phyloP scores from a whole-genome alignment of 306 rosid genomes.

The Rosa rugosa region DNA sequence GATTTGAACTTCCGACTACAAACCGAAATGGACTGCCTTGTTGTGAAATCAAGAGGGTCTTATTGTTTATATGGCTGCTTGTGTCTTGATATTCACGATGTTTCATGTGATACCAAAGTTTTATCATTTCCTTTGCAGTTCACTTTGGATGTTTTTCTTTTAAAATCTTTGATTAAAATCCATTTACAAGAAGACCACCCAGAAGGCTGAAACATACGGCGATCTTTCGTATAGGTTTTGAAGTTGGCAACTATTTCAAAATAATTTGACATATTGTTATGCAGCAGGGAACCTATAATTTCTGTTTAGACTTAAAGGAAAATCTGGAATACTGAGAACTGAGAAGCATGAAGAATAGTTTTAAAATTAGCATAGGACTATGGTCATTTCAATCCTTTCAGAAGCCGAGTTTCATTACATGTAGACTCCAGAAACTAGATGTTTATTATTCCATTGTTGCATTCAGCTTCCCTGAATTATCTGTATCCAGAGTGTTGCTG shows the following conservation, averaged over 20 bases:
- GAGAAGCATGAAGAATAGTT: neutral
- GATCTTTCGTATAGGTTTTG: neutral
- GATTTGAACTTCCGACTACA: neutral
- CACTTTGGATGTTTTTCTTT: slow-evolving; percentile 1
- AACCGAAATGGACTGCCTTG: neutral
- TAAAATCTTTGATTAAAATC: neutral
- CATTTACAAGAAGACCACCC: neutral
- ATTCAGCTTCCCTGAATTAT: neutral
- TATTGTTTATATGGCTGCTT: neutral
- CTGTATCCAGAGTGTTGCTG: neutral
- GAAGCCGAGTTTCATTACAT: neutral
- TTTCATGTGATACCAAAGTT: neutral
- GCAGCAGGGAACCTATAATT: neutral
- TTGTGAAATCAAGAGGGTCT: neutral
- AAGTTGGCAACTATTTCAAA: neutral
- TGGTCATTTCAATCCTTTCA: neutral
- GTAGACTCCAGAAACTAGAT: neutral
- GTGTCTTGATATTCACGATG: neutral
- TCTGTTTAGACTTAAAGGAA: neutral
- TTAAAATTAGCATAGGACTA: neutral
- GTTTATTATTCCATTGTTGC: neutral
- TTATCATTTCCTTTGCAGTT: neutral
- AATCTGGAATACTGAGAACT: neutral
- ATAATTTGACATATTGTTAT: neutral
- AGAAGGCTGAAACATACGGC: neutral